Base-by-base conservation (phyloP, 2,329 filamentous ascomycete species). In the Drechslerella coelobrocha region DNA sequence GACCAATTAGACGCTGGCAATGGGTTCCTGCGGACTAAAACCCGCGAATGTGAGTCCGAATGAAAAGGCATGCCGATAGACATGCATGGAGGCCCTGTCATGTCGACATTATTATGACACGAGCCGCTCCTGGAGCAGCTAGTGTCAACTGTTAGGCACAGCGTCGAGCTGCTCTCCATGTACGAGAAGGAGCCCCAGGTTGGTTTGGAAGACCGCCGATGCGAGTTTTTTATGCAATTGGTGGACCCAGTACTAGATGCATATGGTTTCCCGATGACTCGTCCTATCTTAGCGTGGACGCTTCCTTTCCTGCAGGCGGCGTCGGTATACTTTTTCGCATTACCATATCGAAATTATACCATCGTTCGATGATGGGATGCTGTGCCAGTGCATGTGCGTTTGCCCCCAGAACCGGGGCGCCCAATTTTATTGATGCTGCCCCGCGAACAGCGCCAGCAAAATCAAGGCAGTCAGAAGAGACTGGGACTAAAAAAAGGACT, bases 391-490 rank as follows among this genome's bases (percentile, higher is more conserved):
- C 34, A n/a, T 14, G 5, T 39, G 34, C 34, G 17, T 39, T 39
- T 39, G 12, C 12, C 34, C 34, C 34, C 34, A 39, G 34, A 39
- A 51, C 47, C 47, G 47, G 23, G 12, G 34, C 34, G 12, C 12
- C 34, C 23, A 47, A 37, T 43, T 63, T 68, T 68, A 59, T 51
- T 52, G 41, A 61, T 41, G 31, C 23, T 23, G 55, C 51, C 63
- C 62, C 63, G 63, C 63, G 63, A 68, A 68, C 55, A 56, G 63
- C 63, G 63, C 63, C 31, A 43, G 45, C 50, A 68, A 61, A 68
- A 68, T 39, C 34, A 39, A 39, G 34, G 34, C 34, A 39, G 34
- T 39, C 34, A 39, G 12, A 39, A 39, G 34, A 39, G 34, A 39
- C 34, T n/a, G 34, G 34, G 34, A 39, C 34, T 39, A 39, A 39